Conservation (phyloP, 768 basidiomycete species). For the Rhizopogon sp. region DNA sequence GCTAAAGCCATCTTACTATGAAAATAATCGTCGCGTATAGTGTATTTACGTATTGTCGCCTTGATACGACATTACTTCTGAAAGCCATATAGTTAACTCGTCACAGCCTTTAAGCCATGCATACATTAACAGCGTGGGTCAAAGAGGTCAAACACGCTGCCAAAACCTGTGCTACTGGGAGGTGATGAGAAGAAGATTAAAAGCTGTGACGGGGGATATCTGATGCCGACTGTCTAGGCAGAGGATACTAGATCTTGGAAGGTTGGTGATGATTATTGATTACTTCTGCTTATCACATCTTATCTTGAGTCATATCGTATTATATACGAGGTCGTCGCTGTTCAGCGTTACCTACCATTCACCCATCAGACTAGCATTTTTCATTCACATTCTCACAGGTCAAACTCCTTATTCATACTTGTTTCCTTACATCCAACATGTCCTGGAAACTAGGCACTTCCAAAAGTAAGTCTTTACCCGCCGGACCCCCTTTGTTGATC, state of each 20-base stretch:
- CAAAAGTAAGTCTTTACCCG: constrained; percentile 24
- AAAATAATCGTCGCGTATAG: background rate
- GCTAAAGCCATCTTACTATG: background rate
- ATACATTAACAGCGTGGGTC: background rate
- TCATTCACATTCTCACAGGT: background rate
- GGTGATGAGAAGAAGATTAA: background rate
- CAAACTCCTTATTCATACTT: background rate
- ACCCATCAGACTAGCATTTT: background rate
- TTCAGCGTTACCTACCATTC: background rate
- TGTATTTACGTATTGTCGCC: background rate
- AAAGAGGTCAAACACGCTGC: background rate
- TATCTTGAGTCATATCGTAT: background rate
- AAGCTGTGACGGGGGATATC: background rate
- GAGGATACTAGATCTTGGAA: background rate
- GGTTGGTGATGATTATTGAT: background rate
- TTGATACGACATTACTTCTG: background rate
- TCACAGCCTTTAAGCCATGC: background rate
- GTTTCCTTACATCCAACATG: constrained; percentile 28
- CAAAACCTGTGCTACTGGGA: background rate
- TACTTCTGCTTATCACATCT: constrained; percentile 2
- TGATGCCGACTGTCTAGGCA: background rate
- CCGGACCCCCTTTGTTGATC: constrained; percentile 5
- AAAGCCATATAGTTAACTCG: background rate
- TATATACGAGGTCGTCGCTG: background rate
- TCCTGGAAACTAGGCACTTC: constrained; percentile 51